Evolutionary conservation across 257 asterid genomes (phyloP).

Genomic region (Misopates orontium): DNA sequence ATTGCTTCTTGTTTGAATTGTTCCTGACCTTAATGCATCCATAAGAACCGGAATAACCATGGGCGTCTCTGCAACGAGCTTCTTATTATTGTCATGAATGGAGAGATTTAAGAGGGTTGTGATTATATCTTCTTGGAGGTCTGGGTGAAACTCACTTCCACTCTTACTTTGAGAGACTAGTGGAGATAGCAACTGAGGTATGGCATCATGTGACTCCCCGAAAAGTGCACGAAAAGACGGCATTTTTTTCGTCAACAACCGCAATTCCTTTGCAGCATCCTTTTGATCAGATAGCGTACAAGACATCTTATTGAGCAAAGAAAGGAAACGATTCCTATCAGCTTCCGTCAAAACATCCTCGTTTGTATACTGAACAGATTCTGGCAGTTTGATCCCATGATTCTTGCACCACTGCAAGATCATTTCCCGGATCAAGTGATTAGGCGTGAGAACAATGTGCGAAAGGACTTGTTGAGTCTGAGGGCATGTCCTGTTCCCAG

Average conservation of each 20-base stretch:
- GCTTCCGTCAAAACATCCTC: slow-evolving; percentile 65
- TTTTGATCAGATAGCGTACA: slow-evolving; percentile 55
- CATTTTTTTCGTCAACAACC: slow-evolving; percentile 61
- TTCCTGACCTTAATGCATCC: slow-evolving; percentile 61
- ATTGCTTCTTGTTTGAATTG: slow-evolving; percentile 72
- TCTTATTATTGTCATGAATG: slow-evolving; percentile 83
- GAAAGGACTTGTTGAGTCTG: slow-evolving; percentile 78
- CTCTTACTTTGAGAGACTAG: slow-evolving; percentile 42
- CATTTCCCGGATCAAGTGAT: slow-evolving; percentile 65
- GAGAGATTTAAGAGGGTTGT: slow-evolving; percentile 81
- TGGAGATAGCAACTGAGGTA: slow-evolving; percentile 65
- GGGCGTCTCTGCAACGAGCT: slow-evolving; percentile 81
- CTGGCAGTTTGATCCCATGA: slow-evolving; percentile 56
- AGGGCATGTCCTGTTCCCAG: slow-evolving; percentile 87
- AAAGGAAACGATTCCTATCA: slow-evolving; percentile 49
- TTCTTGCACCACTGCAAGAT: slow-evolving; percentile 71
- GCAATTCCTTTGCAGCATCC: slow-evolving; percentile 73
- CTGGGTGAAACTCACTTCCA: slow-evolving; percentile 35
- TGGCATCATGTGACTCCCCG: slow-evolving; percentile 56
- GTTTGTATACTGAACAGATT: slow-evolving; percentile 36
- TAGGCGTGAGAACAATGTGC: slow-evolving; percentile 66
- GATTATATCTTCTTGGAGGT: slow-evolving; percentile 82
- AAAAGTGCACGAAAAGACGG: slow-evolving; percentile 81
- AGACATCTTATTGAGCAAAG: slow-evolving; percentile 59
- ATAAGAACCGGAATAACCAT: slow-evolving; percentile 62